Base-by-base conservation (phyloP, 805 yeast species). In the Dipodascopsis uninucleata region DNA sequence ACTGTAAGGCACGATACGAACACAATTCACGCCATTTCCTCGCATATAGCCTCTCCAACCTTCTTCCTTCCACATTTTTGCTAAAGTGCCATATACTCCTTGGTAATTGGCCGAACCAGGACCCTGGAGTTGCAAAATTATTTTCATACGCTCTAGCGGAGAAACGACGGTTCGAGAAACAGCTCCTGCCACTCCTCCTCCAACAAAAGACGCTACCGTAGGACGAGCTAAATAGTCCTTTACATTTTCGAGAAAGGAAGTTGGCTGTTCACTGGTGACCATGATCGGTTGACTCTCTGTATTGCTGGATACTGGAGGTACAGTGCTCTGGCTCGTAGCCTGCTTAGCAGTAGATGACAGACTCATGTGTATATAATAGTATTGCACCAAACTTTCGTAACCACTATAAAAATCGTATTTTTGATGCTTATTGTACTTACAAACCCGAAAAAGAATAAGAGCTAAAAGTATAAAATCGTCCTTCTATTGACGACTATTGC, bases 171-270 rank as follows among this genome's bases (percentile, higher is more conserved):
- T 90, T 43, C 97, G 71, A 1, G 95, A 85, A 25, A 89, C 80
- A 21, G 96, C 97, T 46, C 97, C 98, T 0, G 97, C 98, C 0
- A 85, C 74, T 41, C 97, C 96, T 45, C 98, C 98, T 5, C 96
- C 97, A 22, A 89, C 71, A 60, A 90, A 87, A 1, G 97, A 86
- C 1, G 87, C 72, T 25, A 76, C 75, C 9, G 66, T 58, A n/a
- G 73, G 71, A 22, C 54, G 51, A 16, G 58, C 52, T 9, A 56
- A 28, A 39, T 45, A 49, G 17, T 23, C 42, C 23, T 14, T 33
- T 21, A 33, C 14, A 21, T 31, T 5, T 5, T 12, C 24, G 40
- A 5, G 29, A 36, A 8, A 3, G 43, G 17, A 20, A 28, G 20
- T 12, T 12, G 29, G 10, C 29, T 26, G 29, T n/a, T 26, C 10